Percentiles rank a stretch among this genome's conserved stretches.
Conservation (phyloP, 495 filamentous ascomycete species). For the Aspergillus haitiensis region DNA sequence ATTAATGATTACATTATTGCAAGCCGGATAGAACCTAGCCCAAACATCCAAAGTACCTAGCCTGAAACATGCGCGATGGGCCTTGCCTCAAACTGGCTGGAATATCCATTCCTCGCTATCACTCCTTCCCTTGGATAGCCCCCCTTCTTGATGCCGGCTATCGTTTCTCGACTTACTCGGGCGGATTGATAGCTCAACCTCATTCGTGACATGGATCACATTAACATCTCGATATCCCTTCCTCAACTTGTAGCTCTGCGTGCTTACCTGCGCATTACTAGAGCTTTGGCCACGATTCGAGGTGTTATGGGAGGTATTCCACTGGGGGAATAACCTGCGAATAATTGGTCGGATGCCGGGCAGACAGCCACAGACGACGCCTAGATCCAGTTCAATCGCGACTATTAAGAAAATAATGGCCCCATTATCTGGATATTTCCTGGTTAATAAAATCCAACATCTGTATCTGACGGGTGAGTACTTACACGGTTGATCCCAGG, state of each 20-base stretch:
- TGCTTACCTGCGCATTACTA: conserved; percentile 4
- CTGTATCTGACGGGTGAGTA: not conserved
- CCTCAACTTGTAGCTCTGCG: not conserved
- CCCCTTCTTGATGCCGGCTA: not conserved
- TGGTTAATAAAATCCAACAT: not conserved
- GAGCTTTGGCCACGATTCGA: conserved; percentile 1
- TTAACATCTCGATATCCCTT: conserved; percentile 1
- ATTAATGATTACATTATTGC: too few species aligned
- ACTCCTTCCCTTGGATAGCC: not conserved
- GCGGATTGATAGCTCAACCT: conserved; percentile 9
- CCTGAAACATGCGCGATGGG: too few species aligned
- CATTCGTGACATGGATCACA: conserved; percentile 9
- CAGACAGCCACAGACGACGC: conserved; percentile 3
- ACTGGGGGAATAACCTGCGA: conserved; percentile 7
- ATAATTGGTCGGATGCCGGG: conserved; percentile 8
- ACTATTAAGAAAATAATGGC: conserved; percentile 12
- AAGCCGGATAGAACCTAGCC: too few species aligned
- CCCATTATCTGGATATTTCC: not conserved
- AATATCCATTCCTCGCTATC: conserved; percentile 15
- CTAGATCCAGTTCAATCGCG: conserved; percentile 2
- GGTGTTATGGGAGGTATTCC: conserved; percentile 1
- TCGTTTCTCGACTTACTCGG: not conserved
- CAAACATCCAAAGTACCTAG: too few species aligned
- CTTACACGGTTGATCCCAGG: conserved; percentile 11
- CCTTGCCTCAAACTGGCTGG: not conserved